Base-by-base conservation (phyloP, 768 basidiomycete species). In the Phylloporus rhodoxanthus region DNA sequence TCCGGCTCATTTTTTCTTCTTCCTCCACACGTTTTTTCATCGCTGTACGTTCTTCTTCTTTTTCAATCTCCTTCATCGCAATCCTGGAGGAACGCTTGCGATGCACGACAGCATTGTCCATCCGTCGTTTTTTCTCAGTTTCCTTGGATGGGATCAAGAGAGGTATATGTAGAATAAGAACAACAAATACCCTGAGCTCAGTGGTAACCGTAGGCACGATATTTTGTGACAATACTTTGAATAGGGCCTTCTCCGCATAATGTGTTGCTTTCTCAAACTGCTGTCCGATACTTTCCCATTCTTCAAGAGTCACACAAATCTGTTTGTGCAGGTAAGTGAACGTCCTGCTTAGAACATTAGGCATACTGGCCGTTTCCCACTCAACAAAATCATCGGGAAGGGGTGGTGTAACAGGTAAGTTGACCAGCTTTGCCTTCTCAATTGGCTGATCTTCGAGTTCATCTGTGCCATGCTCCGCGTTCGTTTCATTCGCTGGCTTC, bases 81-180 rank as follows among this genome's bases (percentile, higher is more conserved):
- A 96, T 82, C 28, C 94, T 86, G 15, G 90, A 90, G 0, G 92
- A 95, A 20, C 93, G 85, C 66, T 97, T 96, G 51, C 93, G 82
- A 52, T 89, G 87, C 21, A 81, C 78, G 11, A 93, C 70, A 2
- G 88, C 87, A 55, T 87, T 85, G 53, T 89, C 85, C 44, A 87
- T 52, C 13, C 74, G 78, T 20, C 75, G 74, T 61, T 82, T 81
- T 30, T 72, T 75, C 59, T 84, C 79, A 26, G 74, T 68, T 68
- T 86, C 82, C 86, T 88, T 60, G 46, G 28, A 49, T 42, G 38
- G 38, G 13, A 57, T 57, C 9, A 51, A 48, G 41, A 47, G 50
- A 19, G 25, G 33, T 1, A 38, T 14, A 21, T 21, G 6, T 25
- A 2, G 19, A 14, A 53, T 15, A 28, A 38, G 43, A 37, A 38